Base-by-base conservation (phyloP, 2,329 filamentous ascomycete species). In the Fusarium sp. region DNA sequence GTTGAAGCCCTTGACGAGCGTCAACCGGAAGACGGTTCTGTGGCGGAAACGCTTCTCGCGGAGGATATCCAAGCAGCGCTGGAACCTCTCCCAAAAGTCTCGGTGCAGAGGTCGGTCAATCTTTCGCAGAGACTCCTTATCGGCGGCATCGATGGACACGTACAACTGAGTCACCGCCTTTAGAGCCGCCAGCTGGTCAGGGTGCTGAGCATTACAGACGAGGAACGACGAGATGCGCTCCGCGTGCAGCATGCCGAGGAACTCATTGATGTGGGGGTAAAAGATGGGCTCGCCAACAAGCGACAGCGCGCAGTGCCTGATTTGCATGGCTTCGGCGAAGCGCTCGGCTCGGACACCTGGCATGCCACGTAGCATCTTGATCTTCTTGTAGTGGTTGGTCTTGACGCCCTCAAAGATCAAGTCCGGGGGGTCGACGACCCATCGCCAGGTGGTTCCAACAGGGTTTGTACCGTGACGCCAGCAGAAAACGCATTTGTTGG, bases 401-500 rank as follows among this genome's bases (percentile, higher is more conserved):
- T 97, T 98, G 73, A 98, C 95, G 58, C 96, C 96, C 41, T 93
- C 86, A 80, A 98, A 98, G 77, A 98, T 97, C 78, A 95, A 83
- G 27, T 98, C 93, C 0, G 96, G 95, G 0, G 94, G 92, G 80
- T 98, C 97, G 33, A 98, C 94, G 60, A 95, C 91, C 96, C 96
- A 99, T 70, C 96, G 92, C 96, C 97, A 98, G 6, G 93, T 97
- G 4, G 97, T 98, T 57, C 95, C 95, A 0, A 98, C 97, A 0
- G 96, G 96, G 81, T 98, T 99, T 0, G 97, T 98, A 63, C 96
- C 97, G 81, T 98, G 97, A 8, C 97, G 92, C 97, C 96, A 99
- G 88, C 96, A 99, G 83, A 98, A 99, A 75, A 99, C 95, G 83
- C 97, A 98, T 83, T 99, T 98, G 86, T 98, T 98, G 72, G 93